Evolutionary conservation across 495 filamentous ascomycete genomes (phyloP).

Genomic region (Thermothielavioides terrestris): DNA sequence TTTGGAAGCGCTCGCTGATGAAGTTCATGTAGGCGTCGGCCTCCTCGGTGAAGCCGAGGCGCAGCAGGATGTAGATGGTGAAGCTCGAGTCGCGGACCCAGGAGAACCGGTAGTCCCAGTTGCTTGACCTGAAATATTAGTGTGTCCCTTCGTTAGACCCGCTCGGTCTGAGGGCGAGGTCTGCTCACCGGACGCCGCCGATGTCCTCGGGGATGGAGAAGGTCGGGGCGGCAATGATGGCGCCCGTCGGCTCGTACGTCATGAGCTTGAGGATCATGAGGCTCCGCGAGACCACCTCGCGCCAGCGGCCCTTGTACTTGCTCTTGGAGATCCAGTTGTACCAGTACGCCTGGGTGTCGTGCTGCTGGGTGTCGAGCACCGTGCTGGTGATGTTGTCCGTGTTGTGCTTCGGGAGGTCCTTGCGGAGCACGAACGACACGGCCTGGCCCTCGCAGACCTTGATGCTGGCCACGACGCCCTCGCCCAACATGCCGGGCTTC

Average conservation of each 20-base stretch:
- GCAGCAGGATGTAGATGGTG: conserved; percentile 65
- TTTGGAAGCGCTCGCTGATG: conserved; percentile 57
- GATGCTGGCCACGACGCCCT: conserved; percentile 51
- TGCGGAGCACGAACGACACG: conserved; percentile 56
- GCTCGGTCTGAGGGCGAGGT: neutral
- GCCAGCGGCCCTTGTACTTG: conserved; percentile 60
- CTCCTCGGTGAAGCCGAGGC: conserved; percentile 64
- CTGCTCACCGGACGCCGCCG: conserved; percentile 46
- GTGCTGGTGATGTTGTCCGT: conserved; percentile 43
- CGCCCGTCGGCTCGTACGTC: conserved; percentile 51
- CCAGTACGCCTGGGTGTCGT: conserved; percentile 59
- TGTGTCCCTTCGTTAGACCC: neutral
- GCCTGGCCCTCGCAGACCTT: conserved; percentile 54
- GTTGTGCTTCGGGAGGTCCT: conserved; percentile 43
- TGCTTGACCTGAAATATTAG: conserved; percentile 33
- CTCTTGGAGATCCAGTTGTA: conserved; percentile 60
- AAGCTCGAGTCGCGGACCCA: conserved; percentile 70
- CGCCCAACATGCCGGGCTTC: conserved; percentile 43
- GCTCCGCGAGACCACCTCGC: conserved; percentile 57
- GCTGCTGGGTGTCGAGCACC: conserved; percentile 50
- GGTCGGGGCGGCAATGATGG: conserved; percentile 42
- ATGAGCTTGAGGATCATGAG: conserved; percentile 64
- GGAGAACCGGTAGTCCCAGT: conserved; percentile 69
- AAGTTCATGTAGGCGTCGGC: conserved; percentile 68
- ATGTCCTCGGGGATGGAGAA: conserved; percentile 67